These are phyloP conservation scores for Cymodocea nodosa DNA, from an alignment of 116 monocot genomes.

Conservation along the genomic window DNA sequence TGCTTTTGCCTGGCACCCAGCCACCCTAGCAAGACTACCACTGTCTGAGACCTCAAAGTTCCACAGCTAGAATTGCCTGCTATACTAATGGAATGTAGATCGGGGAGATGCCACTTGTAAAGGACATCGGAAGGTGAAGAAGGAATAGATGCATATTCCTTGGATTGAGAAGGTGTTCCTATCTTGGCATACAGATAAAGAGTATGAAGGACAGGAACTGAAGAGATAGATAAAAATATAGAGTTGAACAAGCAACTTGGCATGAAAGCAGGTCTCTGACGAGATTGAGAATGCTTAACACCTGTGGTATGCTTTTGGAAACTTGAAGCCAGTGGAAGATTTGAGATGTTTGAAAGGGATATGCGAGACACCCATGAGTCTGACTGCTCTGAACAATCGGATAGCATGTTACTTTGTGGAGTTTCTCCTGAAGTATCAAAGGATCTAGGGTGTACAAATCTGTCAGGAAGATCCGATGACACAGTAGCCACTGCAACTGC, in stretches of 20 bases:
- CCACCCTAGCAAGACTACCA: constrained; percentile 94
- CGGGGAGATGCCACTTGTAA: constrained; percentile 83
- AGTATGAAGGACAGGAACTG: constrained; percentile 29
- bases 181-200: constrained; percentile 67
- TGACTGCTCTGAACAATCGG: background rate
- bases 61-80: constrained; percentile 12
- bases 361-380: constrained; percentile 20
- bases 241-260: constrained; percentile 15
- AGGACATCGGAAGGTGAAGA: constrained; percentile 33
- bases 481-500: constrained; percentile 54
- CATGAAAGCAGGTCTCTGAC: background rate
- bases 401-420: background rate
- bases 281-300: background rate
- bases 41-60: constrained; percentile 44
- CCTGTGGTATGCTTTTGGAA: constrained; percentile 2
- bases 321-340: constrained; percentile 9
- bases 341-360: constrained; percentile 26
- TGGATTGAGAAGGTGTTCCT: constrained; percentile 7
- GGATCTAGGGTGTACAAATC: constrained; percentile 21
- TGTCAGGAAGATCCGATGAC: constrained; percentile 59
- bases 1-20: constrained; percentile 90
- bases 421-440: background rate
- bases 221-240: constrained; percentile 10
- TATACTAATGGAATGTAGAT: constrained; percentile 18
- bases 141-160: constrained; percentile 6